These are phyloP conservation scores for Craterostigma plantagineum DNA, from an alignment of 257 asterid species.

Conservation along the genomic window DNA sequence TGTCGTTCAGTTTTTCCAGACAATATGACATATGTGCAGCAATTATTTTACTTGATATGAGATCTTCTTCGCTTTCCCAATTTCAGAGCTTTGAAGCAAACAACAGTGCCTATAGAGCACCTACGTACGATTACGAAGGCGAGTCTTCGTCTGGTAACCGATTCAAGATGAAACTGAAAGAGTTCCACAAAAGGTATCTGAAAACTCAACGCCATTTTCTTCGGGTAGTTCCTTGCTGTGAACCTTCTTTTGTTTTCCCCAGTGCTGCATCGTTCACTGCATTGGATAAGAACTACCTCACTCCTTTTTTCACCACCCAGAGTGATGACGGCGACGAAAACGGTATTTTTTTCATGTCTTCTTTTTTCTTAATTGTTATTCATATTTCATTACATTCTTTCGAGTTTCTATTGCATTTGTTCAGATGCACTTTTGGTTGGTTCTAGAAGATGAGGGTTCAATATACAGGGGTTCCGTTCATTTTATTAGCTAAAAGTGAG, in stretches of 20 bases:
- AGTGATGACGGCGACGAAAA: constrained; percentile 67
- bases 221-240: constrained; percentile 1
- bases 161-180: constrained; percentile 86
- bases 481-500: too few relatives aligned
- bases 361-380: too few relatives aligned
- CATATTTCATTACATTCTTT: too few relatives aligned
- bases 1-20: neutral
- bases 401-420: too few relatives aligned
- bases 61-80: constrained; percentile 2
- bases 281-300: constrained; percentile 83
- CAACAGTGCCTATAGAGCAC: constrained; percentile 52
- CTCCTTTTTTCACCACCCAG: constrained; percentile 90
- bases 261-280: constrained; percentile 85
- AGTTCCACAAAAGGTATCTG: constrained; percentile 59
- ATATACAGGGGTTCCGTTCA: too few relatives aligned
- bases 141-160: constrained; percentile 81
- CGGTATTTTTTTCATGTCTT: constrained; percentile 23
- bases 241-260: constrained; percentile 12
- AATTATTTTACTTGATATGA: neutral
- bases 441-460: too few relatives aligned
- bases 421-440: too few relatives aligned
- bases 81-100: constrained; percentile 60
- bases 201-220: neutral
- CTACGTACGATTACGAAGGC: constrained; percentile 35
- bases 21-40: neutral